A percentile compares a stretch with the other conserved stretches of the same genome.
These are phyloP conservation scores for Cenchrus americanus DNA, from an alignment of 176 grass and related monocot species.

Conservation along the genomic window DNA sequence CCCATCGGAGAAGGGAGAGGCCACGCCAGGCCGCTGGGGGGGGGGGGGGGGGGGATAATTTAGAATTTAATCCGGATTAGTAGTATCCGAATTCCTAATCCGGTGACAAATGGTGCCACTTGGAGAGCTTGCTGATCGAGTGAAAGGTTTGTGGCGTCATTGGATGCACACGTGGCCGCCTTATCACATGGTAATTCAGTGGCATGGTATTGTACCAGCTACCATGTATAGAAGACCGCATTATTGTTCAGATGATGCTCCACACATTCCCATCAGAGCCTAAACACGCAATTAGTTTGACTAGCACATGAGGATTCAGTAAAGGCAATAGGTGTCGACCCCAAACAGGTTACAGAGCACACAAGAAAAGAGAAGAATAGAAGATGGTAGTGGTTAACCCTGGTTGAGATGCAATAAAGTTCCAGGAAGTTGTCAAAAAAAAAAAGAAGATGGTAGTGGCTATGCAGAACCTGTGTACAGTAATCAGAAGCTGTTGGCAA, in stretches of 20 bases:
- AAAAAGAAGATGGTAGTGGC: background rate
- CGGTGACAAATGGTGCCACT: conserved; percentile 41
- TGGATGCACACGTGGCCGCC: conserved; percentile 39
- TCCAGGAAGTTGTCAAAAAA: too few relatives aligned
- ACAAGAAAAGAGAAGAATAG: conserved; percentile 18
- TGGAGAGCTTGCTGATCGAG: conserved; percentile 28
- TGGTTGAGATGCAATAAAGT: too few relatives aligned
- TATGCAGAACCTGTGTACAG: background rate
- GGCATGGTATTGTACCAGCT: background rate
- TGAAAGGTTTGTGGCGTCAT: conserved; percentile 30
- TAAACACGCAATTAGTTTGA: conserved; percentile 24
- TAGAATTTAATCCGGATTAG: background rate
- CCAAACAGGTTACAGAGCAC: background rate
- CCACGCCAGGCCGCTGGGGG: background rate
- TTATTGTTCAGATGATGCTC: background rate
- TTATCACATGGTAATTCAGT: conserved; percentile 31
- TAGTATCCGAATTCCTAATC: conserved; percentile 22
- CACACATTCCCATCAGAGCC: conserved; percentile 2
- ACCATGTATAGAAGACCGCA: background rate
- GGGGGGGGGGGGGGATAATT: too few relatives aligned
- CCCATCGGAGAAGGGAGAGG: conserved; percentile 34
- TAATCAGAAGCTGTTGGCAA: background rate
- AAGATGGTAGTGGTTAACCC: too few relatives aligned
- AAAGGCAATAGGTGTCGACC: background rate
- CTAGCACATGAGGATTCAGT: background rate